Evolutionary conservation across 805 yeast species (phyloP).

Genomic region (Metschnikowia picachoensis): DNA sequence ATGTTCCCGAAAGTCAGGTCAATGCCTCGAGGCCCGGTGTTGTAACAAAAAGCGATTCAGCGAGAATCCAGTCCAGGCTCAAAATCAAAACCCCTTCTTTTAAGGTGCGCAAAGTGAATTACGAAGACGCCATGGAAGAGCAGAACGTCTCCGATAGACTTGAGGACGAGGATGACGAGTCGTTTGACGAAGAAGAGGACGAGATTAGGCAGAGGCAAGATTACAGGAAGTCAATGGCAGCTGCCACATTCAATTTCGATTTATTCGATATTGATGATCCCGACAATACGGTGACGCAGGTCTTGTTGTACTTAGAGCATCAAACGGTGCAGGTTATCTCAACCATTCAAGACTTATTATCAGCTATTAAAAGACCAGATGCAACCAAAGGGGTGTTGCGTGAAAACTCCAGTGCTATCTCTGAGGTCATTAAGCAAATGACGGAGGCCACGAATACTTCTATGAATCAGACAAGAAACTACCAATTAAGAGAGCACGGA

Average conservation of each 20-base stretch:
- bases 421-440: conserved; percentile 78
- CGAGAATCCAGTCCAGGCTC: conserved; percentile 1
- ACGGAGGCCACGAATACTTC: conserved; percentile 82
- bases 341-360: conserved; percentile 78
- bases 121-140: conserved; percentile 8
- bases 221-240: conserved; percentile 45
- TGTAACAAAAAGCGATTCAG: not conserved
- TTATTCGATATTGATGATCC: conserved; percentile 81
- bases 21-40: not conserved
- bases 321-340: conserved; percentile 90
- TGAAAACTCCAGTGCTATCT: conserved; percentile 70
- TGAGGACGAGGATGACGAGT: conserved; percentile 20
- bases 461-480: conserved; percentile 85
- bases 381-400: conserved; percentile 73
- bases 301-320: conserved; percentile 82
- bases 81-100: conserved; percentile 11
- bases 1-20: not conserved
- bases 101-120: conserved; percentile 16
- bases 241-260: conserved; percentile 63
- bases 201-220: conserved; percentile 43
- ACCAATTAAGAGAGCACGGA: conserved; percentile 84
- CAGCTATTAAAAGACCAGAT: conserved; percentile 72
- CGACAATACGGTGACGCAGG: conserved; percentile 81
- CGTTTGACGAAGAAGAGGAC: conserved; percentile 27
- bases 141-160: conserved; percentile 1